Percentiles rank a stretch among this genome's conserved stretches.
Conservation (phyloP, 2,329 filamentous ascomycete species). For the Trichoderma semiorbis region DNA sequence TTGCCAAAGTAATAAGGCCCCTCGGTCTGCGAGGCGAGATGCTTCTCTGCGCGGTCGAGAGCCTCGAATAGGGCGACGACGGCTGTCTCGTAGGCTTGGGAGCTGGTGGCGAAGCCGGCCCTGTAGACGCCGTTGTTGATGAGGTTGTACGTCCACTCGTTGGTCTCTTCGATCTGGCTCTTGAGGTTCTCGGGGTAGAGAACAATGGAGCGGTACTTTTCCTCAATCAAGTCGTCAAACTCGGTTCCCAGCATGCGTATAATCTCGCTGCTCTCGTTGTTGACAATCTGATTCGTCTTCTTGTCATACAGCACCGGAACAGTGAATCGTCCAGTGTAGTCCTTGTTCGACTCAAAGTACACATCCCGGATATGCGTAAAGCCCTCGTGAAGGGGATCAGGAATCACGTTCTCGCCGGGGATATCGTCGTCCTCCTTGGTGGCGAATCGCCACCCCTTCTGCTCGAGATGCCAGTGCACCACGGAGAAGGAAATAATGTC, state of each 20-base stretch:
- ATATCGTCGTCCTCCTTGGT: slow-evolving; percentile 54
- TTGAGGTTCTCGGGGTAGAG: slow-evolving; percentile 66
- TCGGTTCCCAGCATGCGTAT: slow-evolving; percentile 82
- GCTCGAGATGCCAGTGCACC: slow-evolving; percentile 87
- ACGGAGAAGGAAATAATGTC: slow-evolving; percentile 73
- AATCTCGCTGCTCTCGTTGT: slow-evolving; percentile 90
- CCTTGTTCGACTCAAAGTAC: slow-evolving; percentile 70
- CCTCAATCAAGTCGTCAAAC: slow-evolving; percentile 69
- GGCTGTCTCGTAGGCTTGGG: slow-evolving; percentile 72
- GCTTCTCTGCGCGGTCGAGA: slow-evolving; percentile 71
- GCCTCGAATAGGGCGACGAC: slow-evolving; percentile 68
- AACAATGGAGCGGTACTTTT: slow-evolving; percentile 57
- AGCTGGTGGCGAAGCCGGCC: slow-evolving; percentile 81
- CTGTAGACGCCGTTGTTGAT: slow-evolving; percentile 73
- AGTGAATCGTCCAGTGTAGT: slow-evolving; percentile 78
- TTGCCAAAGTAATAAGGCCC: slow-evolving; percentile 75
- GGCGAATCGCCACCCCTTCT: slow-evolving; percentile 77
- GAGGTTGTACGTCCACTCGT: slow-evolving; percentile 74
- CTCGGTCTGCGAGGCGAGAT: slow-evolving; percentile 49
- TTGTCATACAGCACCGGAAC: slow-evolving; percentile 85
- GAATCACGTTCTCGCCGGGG: slow-evolving; percentile 60
- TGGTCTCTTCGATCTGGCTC: slow-evolving; percentile 67
- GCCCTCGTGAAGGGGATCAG: slow-evolving; percentile 65
- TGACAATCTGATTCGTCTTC: slow-evolving; percentile 72
- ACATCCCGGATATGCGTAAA: slow-evolving; percentile 71